Evolutionary conservation across 768 basidiomycete genomes (phyloP), one percentile per base, ranked within the genome.

Genomic region (Tylopilus sp.): DNA sequence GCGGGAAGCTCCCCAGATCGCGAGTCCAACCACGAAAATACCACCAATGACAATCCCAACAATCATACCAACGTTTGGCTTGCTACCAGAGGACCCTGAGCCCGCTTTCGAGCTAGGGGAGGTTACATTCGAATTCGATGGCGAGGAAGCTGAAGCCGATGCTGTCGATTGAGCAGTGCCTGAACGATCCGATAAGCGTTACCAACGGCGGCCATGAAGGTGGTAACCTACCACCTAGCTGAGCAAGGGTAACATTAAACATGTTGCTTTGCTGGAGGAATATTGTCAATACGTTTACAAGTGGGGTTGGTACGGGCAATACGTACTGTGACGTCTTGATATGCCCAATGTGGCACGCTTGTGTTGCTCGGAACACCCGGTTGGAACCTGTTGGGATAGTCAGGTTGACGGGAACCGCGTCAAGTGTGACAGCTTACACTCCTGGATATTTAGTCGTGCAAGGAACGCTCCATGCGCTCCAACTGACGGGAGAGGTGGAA

Each of bases 41-140:
- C 85, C 85, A 36, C 85, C 85, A 0, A 79, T 82, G 29, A 86
- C 84, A n/a, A 80, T 81, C 3, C 83, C 83, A 2, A 79, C 75
- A 33, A 86, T 85, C 9, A 80, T 80, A 4, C 79, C 83, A 1
- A 78, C 70, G 58, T 80, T 70, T n/a, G 56, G 53, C 19, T 14
- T 49, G 19, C 34, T 54, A 42, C 59, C 44, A 31, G 56, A 33
- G 19, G 63, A 4, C 33, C 17, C 14, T 33, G 33, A n/a, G n/a
- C n/a, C 25, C 2, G 59, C 48, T 16, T 42, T 13, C 17, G 63
- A 45, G n/a, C n/a, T n/a, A n/a, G n/a, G n/a, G n/a, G n/a, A n/a
- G n/a, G n/a, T n/a, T n/a, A n/a, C n/a, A n/a, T n/a, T n/a, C n/a
- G n/a, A n/a, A n/a, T n/a, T n/a, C n/a, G n/a, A n/a, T n/a, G 62